Base-by-base conservation (phyloP, 441 rosid species). In the Omphalea diandra region DNA sequence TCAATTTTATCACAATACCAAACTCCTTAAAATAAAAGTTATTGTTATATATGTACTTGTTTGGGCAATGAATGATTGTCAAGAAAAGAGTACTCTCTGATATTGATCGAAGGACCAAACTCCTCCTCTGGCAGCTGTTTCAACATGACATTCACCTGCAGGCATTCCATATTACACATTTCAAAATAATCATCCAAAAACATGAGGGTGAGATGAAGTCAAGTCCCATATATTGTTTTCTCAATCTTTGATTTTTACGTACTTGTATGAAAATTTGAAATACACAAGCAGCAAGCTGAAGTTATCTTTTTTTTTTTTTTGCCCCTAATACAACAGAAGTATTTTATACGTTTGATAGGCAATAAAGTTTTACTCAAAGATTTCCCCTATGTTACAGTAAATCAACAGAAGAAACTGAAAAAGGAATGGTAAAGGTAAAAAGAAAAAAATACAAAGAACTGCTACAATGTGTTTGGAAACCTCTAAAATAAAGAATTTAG, bases 11-110 rank as follows among this genome's bases (percentile, higher is more conserved):
- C 22, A 18, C 18, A 22, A 50, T 43, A 67, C 14, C 20, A 27
- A 57, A 22, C 11, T 35, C 15, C 27, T 32, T 15, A 22, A 29
- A 7, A 29, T 18, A 50, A 11, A 70, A 54, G 53, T 14, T 57
- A 17, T 40, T 47, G 1, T 32, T 7, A 8, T 22, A 2, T 52
- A 31, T n/a, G 83, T 83, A 91, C 97, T 69, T 86, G 88, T 81
- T 88, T 83, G 43, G 98, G 92, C 80, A 90, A 56, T 63, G 73
- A 74, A 43, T 94, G 96, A 81, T 95, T 95, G 44, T 87, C 86
- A 63, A 95, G 77, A 79, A 95, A 83, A 36, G 97, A 90, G 75
- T 90, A 95, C 78, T 93, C 99, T 83, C 96, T 95, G 73, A 89
- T 79, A 76, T 75, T 73, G 52, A 89, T 88, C 68, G 81, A 82